Base-by-base conservation (phyloP, 176 grass and related monocot genomes). In the Pharus latifolius region DNA sequence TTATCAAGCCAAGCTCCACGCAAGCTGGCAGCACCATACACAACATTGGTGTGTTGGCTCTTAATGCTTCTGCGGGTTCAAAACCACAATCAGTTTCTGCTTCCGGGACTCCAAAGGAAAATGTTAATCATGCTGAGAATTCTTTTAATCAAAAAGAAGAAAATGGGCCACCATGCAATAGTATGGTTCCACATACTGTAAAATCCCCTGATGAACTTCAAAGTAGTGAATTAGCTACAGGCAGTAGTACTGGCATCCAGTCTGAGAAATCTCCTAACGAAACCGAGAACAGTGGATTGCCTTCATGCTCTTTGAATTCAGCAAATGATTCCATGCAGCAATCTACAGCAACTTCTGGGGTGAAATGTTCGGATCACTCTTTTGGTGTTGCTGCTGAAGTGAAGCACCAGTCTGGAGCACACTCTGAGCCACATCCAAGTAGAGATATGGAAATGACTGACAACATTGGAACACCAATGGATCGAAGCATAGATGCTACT, bases 41-140 rank as follows among this genome's bases (percentile, higher is more conserved):
- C 5, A 80, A 79, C 5, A 54, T 17, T 85, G 73, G 23, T 59
- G 52, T 82, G 16, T 76, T 84, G 41, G 57, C 65, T 80, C 28
- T 74, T 40, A 48, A 62, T 82, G 65, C 56, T 52, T 3, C 72
- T 38, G 79, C 49, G 65, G 28, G 9, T 83, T 62, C 42, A 55
- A 75, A 88, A 72, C 30, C 62, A 37, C 76, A 80, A 17, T 24
- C 4, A n/a, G 27, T 56, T 81, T 67, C 67, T 60, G 38, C 63
- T n/a, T 61, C 56, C 0, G 49, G 47, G 64, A 7, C 34, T 65
- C 70, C 44, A 79, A 69, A 63, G 14, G 70, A n/a, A 76, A 77
- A 46, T 69, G 49, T 31, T 29, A 26, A 69, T 55, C 76, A 68
- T 60, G 45, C 42, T 32, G 40, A 54, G 68, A 24, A 55, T 1